A percentile compares a stretch with the other conserved stretches of the same genome.
Conservation (phyloP, 2,329 filamentous ascomycete species). For the Bipolaris oryzae region DNA sequence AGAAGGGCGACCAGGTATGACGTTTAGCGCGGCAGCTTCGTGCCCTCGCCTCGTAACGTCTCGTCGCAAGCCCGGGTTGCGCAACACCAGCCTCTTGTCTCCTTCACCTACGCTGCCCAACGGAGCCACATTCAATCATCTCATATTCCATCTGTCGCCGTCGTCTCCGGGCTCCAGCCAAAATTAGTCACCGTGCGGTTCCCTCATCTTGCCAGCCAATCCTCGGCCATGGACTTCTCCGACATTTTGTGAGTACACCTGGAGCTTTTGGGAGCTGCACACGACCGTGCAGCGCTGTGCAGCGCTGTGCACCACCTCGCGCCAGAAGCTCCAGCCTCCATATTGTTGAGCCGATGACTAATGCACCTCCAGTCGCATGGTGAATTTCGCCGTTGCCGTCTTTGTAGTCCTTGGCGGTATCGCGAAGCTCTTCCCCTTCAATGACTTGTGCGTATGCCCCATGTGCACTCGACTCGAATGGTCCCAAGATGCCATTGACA, state of each 20-base stretch:
- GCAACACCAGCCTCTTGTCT: conserved; percentile 18
- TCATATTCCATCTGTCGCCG: conserved; percentile 7
- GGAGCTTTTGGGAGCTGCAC: conserved; percentile 3
- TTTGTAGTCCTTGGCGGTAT: conserved; percentile 88
- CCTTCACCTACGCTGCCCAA: conserved; percentile 6
- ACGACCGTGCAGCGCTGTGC: conserved; percentile 18
- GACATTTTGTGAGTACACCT: conserved; percentile 78
- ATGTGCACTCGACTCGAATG: not conserved
- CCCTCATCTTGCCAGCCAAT: conserved; percentile 38
- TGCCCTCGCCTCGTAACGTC: conserved; percentile 12
- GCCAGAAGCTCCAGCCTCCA: conserved; percentile 11
- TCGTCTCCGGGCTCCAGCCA: not conserved
- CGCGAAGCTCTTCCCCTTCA: conserved; percentile 67
- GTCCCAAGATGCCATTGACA: not conserved
- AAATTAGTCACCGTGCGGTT: conserved; percentile 41
- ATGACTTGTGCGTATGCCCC: conserved; percentile 51
- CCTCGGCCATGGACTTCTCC: conserved; percentile 78
- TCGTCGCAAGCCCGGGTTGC: conserved; percentile 16
- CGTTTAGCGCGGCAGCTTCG: conserved; percentile 17
- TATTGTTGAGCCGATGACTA: conserved; percentile 5
- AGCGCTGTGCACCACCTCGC: conserved; percentile 26
- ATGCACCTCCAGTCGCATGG: conserved; percentile 72
- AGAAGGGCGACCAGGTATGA: conserved; percentile 12
- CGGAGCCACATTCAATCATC: conserved; percentile 3
- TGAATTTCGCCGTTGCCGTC: conserved; percentile 87